These are phyloP conservation scores for Lasiosphaeriaceae sp. DNA, from an alignment of 495 filamentous ascomycete species.

Conservation along the genomic window DNA sequence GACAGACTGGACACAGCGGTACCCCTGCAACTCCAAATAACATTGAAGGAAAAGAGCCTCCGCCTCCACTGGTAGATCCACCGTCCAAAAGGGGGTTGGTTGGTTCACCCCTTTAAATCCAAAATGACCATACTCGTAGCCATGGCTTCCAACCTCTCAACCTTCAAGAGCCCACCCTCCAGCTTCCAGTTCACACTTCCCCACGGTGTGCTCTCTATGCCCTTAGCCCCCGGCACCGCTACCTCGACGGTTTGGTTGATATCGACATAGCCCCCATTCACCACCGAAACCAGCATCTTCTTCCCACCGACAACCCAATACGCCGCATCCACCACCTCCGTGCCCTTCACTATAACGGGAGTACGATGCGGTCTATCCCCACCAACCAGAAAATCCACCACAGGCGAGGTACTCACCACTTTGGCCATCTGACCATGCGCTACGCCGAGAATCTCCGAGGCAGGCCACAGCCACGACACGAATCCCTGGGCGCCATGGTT, in stretches of 20 bases:
- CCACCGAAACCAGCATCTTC: slow-evolving; percentile 42
- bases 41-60: too few relatives aligned
- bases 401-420: slow-evolving; percentile 35
- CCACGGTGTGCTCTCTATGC: slow-evolving; percentile 20
- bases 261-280: slow-evolving; percentile 36
- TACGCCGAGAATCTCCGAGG: slow-evolving; percentile 34
- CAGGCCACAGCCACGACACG: slow-evolving; percentile 53
- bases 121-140: slow-evolving; percentile 23
- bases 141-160: slow-evolving; percentile 19
- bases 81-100: too few relatives aligned
- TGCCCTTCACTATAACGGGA: not conserved
- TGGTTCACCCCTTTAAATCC: slow-evolving; percentile 6
- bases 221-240: slow-evolving; percentile 15
- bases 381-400: slow-evolving; percentile 42
- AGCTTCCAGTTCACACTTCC: slow-evolving; percentile 21
- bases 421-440: slow-evolving; percentile 43
- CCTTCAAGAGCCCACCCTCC: slow-evolving; percentile 15
- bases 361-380: slow-evolving; percentile 21
- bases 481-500: slow-evolving; percentile 59
- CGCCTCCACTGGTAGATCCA: too few relatives aligned
- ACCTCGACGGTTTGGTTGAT: slow-evolving; percentile 22
- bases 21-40: too few relatives aligned
- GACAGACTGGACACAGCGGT: too few relatives aligned
- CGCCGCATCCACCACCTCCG: slow-evolving; percentile 38
- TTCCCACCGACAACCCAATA: slow-evolving; percentile 33